Evolutionary conservation across 2,329 filamentous ascomycete species (phyloP).

Genomic region (Cercospora nicotianae): DNA sequence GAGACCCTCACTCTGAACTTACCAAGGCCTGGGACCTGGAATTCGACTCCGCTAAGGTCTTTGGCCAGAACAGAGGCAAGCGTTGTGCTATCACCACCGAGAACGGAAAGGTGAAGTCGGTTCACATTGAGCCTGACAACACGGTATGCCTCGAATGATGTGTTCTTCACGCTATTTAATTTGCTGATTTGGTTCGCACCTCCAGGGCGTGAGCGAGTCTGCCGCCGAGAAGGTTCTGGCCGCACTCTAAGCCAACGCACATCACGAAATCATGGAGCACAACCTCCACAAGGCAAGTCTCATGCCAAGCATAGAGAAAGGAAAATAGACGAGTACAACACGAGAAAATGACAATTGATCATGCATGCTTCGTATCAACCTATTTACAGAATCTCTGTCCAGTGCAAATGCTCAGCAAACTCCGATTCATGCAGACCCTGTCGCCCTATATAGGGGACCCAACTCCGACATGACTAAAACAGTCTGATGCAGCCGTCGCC

Average conservation of each 20-base stretch:
- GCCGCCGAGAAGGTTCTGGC: conserved; percentile 18
- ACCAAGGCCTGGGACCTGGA: conserved; percentile 79
- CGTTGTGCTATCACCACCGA: conserved; percentile 82
- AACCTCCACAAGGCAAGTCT: neutral
- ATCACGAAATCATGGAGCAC: neutral
- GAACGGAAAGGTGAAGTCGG: conserved; percentile 78
- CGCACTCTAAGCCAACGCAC: neutral
- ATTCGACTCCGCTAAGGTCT: conserved; percentile 77
- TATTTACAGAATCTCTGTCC: conserved; percentile 8
- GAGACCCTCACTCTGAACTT: conserved; percentile 76
- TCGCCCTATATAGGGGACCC: neutral
- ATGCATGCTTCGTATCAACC: neutral
- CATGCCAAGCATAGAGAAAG: neutral
- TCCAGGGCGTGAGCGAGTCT: conserved; percentile 12
- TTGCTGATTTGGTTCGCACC: neutral
- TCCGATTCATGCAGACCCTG: conserved; percentile 2
- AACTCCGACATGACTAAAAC: conserved; percentile 15
- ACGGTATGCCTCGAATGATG: neutral
- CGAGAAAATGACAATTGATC: neutral
- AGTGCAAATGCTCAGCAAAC: conserved; percentile 10
- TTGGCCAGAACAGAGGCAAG: conserved; percentile 81
- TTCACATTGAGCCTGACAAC: conserved; percentile 77
- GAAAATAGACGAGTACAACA: conserved; percentile 6
- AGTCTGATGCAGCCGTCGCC: conserved; percentile 19
- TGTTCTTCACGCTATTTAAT: no score